Percentiles rank a stretch among this genome's conserved stretches.
phyloP scores from a whole-genome alignment of 2,329 filamentous ascomycete genomes.

The Rhynchosporium graminicola region DNA sequence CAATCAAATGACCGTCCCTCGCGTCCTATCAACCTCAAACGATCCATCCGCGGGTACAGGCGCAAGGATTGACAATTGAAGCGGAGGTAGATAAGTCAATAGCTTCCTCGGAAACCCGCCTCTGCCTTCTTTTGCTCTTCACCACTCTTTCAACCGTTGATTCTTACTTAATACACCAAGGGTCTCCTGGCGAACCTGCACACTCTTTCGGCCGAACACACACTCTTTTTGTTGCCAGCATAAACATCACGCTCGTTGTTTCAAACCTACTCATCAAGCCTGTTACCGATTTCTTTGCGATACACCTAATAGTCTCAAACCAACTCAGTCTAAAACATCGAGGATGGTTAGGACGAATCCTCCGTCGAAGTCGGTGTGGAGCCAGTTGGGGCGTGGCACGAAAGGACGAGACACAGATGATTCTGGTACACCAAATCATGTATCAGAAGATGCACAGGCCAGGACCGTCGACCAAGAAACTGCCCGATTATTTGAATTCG shows the following conservation, averaged over 20 bases:
- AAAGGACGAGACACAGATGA: slow-evolving; percentile 36
- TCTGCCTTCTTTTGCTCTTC: slow-evolving; percentile 20
- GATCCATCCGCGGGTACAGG: slow-evolving; percentile 21
- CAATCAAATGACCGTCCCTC: slow-evolving; percentile 46
- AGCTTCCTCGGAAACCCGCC: slow-evolving; percentile 29
- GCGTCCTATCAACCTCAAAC: slow-evolving; percentile 56
- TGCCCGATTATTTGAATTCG: slow-evolving; percentile 29
- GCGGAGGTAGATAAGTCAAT: slow-evolving; percentile 31
- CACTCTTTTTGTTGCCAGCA: slow-evolving; percentile 26
- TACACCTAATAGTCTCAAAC: slow-evolving; percentile 28
- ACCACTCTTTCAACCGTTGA: slow-evolving; percentile 15
- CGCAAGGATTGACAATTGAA: slow-evolving; percentile 24
- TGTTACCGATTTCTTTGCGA: slow-evolving; percentile 4
- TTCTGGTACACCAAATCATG: slow-evolving; percentile 35
- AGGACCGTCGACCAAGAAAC: slow-evolving; percentile 25
- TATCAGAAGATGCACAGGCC: slow-evolving; percentile 39
- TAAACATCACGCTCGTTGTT: slow-evolving; percentile 23
- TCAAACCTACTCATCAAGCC: slow-evolving; percentile 2
- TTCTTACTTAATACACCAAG: slow-evolving; percentile 23
- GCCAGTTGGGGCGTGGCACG: slow-evolving; percentile 25
- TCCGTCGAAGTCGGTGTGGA: slow-evolving; percentile 29
- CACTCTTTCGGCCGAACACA: slow-evolving; percentile 33
- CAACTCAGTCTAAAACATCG: slow-evolving; percentile 13
- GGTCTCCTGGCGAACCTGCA: slow-evolving; percentile 40
- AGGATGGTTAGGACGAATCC: slow-evolving; percentile 31